A percentile compares a stretch with the other conserved stretches of the same genome.
Conservation (phyloP, 768 basidiomycete species). For the Pholiota conissans region DNA sequence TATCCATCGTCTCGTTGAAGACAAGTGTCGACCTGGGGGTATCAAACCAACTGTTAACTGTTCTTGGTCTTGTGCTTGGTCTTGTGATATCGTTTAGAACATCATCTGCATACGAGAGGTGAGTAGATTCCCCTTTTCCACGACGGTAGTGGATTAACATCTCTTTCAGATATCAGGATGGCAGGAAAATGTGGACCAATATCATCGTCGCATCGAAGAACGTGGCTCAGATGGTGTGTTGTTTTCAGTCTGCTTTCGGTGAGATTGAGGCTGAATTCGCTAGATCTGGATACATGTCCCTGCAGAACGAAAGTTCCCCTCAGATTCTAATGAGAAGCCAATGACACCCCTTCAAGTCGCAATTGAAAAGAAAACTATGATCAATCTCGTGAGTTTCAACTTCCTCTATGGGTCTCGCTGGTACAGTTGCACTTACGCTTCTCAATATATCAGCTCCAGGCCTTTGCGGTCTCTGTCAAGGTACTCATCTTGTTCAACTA, state of each 20-base stretch:
- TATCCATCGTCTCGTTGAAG: constrained; percentile 50
- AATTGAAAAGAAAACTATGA: constrained; percentile 75
- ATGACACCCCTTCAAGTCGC: constrained; percentile 43
- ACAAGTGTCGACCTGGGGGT: constrained; percentile 50
- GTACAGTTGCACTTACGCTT: background rate
- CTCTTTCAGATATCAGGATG: constrained; percentile 57
- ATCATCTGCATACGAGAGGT: constrained; percentile 70
- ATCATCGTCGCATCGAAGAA: constrained; percentile 59
- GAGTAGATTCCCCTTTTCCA: constrained; percentile 13
- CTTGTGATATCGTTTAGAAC: constrained; percentile 73
- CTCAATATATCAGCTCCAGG: constrained; percentile 51
- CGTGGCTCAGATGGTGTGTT: constrained; percentile 51
- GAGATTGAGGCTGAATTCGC: background rate
- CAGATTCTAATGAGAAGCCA: constrained; percentile 21
- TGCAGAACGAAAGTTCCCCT: constrained; percentile 32
- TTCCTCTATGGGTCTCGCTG: background rate
- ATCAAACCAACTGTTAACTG: constrained; percentile 58
- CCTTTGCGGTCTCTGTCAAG: constrained; percentile 68
- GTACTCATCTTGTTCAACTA: constrained; percentile 29
- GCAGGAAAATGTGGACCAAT: constrained; percentile 69
- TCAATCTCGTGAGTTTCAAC: constrained; percentile 65
- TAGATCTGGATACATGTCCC: constrained; percentile 62
- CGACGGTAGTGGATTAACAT: background rate
- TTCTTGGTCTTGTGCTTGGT: constrained; percentile 74
- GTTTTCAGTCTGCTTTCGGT: background rate